Evolutionary conservation across 202 grass and related monocot species (phyloP).

Genomic region (Zoysia matrella): DNA sequence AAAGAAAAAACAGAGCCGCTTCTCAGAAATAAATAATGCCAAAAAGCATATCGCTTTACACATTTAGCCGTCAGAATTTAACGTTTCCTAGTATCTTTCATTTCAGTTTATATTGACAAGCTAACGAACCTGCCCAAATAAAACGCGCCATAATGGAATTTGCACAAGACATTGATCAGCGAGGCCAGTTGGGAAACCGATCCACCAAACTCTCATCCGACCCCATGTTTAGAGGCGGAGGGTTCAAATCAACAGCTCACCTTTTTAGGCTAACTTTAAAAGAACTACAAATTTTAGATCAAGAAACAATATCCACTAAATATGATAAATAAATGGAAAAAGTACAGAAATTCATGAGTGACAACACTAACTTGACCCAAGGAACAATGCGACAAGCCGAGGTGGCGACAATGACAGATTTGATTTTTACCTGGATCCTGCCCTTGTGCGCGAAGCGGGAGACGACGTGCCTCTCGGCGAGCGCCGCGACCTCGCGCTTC

Average conservation of each 20-base stretch:
- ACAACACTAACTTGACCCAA: slow-evolving; percentile 4
- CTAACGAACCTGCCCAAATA: slow-evolving; percentile 30
- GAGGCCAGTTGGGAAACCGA: slow-evolving; percentile 55
- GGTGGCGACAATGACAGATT: not conserved
- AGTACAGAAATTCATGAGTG: slow-evolving; percentile 34
- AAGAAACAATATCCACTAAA: slow-evolving; percentile 34
- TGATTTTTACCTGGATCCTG: slow-evolving; percentile 69
- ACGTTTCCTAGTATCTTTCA: not conserved
- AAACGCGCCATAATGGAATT: slow-evolving; percentile 28
- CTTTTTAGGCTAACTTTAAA: slow-evolving; percentile 36
- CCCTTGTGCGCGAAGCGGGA: slow-evolving; percentile 73
- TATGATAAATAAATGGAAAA: slow-evolving; percentile 20
- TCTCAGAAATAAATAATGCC: not conserved
- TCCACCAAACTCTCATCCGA: slow-evolving; percentile 56
- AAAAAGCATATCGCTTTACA: not conserved
- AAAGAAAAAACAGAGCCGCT: not conserved
- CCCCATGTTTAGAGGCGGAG: slow-evolving; percentile 21
- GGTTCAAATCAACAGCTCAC: slow-evolving; percentile 52
- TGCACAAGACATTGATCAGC: slow-evolving; percentile 42
- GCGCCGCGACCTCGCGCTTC: slow-evolving; percentile 61
- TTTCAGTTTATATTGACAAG: slow-evolving; percentile 10
- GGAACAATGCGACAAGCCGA: not conserved
- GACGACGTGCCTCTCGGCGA: slow-evolving; percentile 62
- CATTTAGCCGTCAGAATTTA: not conserved
- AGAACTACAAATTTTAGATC: slow-evolving; percentile 24